Evolutionary conservation across 768 basidiomycete species (phyloP).

Genomic region (Daedalea quercina): DNA sequence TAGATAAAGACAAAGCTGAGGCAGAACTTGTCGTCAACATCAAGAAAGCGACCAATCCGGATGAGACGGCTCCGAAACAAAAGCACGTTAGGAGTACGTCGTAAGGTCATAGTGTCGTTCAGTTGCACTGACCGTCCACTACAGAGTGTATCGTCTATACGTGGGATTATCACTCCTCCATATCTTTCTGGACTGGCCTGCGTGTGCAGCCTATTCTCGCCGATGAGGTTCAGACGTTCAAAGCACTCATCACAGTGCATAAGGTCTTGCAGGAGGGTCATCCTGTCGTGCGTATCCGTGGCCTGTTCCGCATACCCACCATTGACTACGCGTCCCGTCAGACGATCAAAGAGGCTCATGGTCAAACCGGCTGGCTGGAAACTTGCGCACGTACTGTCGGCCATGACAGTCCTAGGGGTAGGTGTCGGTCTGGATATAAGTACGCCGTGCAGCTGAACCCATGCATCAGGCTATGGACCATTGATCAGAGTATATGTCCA

Average conservation of each 20-base stretch:
- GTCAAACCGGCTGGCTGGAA: constrained; percentile 96
- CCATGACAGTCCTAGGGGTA: constrained; percentile 72
- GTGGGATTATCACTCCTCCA: constrained; percentile 98
- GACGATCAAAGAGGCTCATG: constrained; percentile 96
- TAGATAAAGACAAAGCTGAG: constrained; percentile 98
- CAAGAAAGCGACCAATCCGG: constrained; percentile 95
- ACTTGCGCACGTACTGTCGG: constrained; percentile 91
- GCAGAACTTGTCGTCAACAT: constrained; percentile 90
- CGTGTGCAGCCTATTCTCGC: constrained; percentile 95
- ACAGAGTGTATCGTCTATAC: constrained; percentile 97
- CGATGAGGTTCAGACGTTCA: constrained; percentile 98
- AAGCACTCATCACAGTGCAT: constrained; percentile 94
- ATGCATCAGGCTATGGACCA: constrained; percentile 74
- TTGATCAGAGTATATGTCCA: constrained; percentile 95
- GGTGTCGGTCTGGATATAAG: background rate
- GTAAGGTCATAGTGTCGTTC: background rate
- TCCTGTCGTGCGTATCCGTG: constrained; percentile 61
- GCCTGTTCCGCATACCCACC: background rate
- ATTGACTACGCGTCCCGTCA: constrained; percentile 26
- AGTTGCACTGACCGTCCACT: background rate
- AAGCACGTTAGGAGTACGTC: constrained; percentile 97
- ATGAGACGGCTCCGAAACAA: constrained; percentile 97
- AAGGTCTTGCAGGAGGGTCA: constrained; percentile 98
- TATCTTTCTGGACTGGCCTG: constrained; percentile 96
- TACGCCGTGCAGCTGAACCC: background rate